Percentiles rank a stretch among this genome's conserved stretches.
These are phyloP conservation scores for Fusarium euwallaceae DNA, from an alignment of 2,329 filamentous ascomycete species.

Conservation along the genomic window DNA sequence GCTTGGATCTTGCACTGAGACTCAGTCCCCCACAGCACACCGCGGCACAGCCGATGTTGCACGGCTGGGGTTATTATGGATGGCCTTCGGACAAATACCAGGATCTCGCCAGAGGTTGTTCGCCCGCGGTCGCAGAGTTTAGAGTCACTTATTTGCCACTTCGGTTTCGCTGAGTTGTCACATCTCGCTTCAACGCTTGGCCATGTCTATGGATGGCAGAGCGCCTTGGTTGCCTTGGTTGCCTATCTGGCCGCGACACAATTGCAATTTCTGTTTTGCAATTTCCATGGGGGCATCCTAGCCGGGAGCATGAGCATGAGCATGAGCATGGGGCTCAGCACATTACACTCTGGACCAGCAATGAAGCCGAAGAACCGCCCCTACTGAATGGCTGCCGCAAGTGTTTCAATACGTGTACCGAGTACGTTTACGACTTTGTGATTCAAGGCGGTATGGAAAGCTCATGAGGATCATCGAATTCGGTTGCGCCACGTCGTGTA, in stretches of 20 bases:
- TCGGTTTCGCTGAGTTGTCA: constrained; percentile 35
- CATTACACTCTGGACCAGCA: background rate
- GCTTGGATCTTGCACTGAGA: constrained; percentile 28
- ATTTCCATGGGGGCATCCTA: constrained; percentile 26
- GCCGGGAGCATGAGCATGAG: background rate
- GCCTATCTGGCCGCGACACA: background rate
- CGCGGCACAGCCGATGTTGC: constrained; percentile 31
- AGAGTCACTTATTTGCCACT: constrained; percentile 6
- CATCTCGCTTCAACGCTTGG: constrained; percentile 30
- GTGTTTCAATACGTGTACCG: constrained; percentile 3
- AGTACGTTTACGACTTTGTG: constrained; percentile 14
- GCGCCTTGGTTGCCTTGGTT: background rate
- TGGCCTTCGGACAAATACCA: constrained; percentile 18
- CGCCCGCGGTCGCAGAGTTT: constrained; percentile 13
- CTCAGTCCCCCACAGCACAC: constrained; percentile 34
- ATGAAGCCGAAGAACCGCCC: constrained; percentile 1
- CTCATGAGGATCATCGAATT: constrained; percentile 29
- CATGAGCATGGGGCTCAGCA: background rate
- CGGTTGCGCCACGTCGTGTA: constrained; percentile 17
- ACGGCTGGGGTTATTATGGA: constrained; percentile 37
- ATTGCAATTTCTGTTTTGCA: background rate
- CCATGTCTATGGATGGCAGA: background rate
- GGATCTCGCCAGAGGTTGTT: constrained; percentile 10
- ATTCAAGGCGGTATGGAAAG: constrained; percentile 13
- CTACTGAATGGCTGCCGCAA: background rate